Percentiles rank a stretch among this genome's conserved stretches.
Evolutionary conservation across 2,329 filamentous ascomycete species (phyloP).

Genomic region (Fusarium oligoseptatum): DNA sequence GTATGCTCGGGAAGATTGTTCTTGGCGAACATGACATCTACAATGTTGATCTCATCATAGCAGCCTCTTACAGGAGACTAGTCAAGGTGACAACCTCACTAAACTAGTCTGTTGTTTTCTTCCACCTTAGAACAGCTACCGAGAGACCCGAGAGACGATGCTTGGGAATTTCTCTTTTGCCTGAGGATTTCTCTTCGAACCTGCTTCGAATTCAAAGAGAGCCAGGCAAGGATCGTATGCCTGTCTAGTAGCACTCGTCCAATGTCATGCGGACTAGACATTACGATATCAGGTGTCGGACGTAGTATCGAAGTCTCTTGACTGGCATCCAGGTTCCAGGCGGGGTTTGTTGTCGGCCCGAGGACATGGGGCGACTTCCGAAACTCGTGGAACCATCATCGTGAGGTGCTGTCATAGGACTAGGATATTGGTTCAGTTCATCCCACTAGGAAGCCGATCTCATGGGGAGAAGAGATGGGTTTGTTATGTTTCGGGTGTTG

Average conservation of each 20-base stretch:
- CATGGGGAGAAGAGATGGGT: not conserved
- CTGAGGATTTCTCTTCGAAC: not conserved
- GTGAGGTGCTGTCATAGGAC: not conserved
- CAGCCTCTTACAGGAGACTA: not conserved
- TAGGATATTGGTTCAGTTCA: not conserved
- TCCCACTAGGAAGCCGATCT: not conserved
- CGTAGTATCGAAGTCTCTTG: not conserved
- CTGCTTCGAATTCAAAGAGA: not conserved
- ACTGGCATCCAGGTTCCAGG: not conserved
- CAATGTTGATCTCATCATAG: not conserved
- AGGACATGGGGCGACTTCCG: conserved; percentile 7
- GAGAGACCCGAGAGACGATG: not conserved
- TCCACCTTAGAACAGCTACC: not conserved
- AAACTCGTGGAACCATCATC: not conserved
- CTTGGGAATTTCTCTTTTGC: not conserved
- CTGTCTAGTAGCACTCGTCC: not conserved
- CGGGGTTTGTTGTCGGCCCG: conserved; percentile 11
- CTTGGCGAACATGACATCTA: conserved; percentile 30
- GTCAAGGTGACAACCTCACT: not conserved
- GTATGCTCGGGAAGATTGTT: conserved; percentile 17
- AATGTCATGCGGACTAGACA: not conserved
- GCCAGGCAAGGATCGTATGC: not conserved
- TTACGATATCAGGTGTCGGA: not conserved
- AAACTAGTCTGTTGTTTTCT: not conserved
- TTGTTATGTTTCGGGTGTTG: not conserved